phyloP scores from a whole-genome alignment of 2,329 filamentous ascomycete species.

The Talaromyces atroroseus region DNA sequence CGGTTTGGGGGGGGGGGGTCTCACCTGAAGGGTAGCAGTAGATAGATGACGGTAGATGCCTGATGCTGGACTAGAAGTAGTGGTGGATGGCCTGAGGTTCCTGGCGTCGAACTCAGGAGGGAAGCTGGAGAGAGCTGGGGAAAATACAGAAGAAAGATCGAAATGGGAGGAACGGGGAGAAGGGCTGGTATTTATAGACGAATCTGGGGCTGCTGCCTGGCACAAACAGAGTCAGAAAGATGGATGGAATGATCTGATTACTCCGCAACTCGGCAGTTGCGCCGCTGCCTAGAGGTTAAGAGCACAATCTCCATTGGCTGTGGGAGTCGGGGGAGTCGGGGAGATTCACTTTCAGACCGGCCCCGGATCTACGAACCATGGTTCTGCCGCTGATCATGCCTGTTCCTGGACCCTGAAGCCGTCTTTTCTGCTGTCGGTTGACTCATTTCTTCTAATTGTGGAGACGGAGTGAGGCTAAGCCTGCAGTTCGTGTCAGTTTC shows the following conservation, averaged over 20 bases:
- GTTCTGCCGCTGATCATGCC: background rate
- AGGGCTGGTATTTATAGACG: constrained; percentile 1
- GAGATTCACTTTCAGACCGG: too few relatives aligned
- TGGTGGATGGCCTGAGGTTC: background rate
- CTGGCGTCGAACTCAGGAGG: background rate
- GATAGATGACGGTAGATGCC: background rate
- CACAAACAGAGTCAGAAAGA: background rate
- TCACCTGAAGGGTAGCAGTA: background rate
- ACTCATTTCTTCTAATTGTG: background rate
- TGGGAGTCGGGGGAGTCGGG: background rate
- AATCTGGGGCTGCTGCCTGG: background rate
- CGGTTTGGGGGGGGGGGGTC: background rate
- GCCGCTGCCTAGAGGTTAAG: background rate
- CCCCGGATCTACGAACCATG: background rate
- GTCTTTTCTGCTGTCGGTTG: background rate
- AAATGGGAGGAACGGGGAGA: background rate
- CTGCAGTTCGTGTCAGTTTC: too few relatives aligned
- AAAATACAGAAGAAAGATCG: constrained; percentile 2
- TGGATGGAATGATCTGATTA: background rate
- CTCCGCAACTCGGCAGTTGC: background rate
- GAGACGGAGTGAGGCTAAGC: too few relatives aligned
- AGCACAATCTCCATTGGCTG: background rate
- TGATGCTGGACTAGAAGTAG: background rate
- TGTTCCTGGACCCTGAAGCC: too few relatives aligned
- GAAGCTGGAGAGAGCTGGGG: background rate